A percentile compares a stretch with the other conserved stretches of the same genome.
Conservation (phyloP, 805 yeast species). For the Teunomyces atbi region DNA sequence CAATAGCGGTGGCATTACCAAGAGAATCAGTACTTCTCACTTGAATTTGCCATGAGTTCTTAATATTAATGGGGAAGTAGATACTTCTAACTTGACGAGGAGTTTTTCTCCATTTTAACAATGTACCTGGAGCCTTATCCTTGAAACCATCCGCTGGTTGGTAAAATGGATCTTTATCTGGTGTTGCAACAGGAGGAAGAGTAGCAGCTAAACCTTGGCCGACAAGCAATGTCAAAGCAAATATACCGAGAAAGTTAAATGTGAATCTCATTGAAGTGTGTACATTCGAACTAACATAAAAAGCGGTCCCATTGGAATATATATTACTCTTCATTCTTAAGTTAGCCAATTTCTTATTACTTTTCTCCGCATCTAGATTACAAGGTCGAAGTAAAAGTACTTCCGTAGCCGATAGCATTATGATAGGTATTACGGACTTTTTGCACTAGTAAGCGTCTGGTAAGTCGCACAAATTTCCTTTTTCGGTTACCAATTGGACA, state of each 20-base stretch:
- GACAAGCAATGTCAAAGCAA: background rate
- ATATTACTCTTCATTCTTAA: background rate
- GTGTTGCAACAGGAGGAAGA: background rate
- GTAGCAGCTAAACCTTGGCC: background rate
- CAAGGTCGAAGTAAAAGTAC: background rate
- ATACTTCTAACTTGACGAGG: constrained; percentile 19
- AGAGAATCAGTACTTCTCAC: constrained; percentile 20
- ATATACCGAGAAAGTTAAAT: background rate
- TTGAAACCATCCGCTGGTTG: constrained; percentile 22
- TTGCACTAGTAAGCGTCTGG: background rate
- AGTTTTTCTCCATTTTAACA: constrained; percentile 19
- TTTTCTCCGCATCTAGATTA: background rate
- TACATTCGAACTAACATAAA: background rate
- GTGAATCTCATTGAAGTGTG: constrained; percentile 1
- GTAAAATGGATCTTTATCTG: constrained; percentile 23
- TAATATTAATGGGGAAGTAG: constrained; percentile 17
- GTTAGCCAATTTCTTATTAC: background rate
- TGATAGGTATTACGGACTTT: too few species aligned
- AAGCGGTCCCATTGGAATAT: background rate
- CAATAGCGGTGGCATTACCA: constrained; percentile 19
- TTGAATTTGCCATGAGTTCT: constrained; percentile 19
- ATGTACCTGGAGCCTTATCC: constrained; percentile 18
- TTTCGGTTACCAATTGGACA: background rate
- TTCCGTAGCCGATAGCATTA: too few species aligned
- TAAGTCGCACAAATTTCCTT: constrained; percentile 1